A percentile compares a stretch with the other conserved stretches of the same genome.
Conservation (phyloP, 306 rosid genomes). For the Quercus cerris region DNA sequence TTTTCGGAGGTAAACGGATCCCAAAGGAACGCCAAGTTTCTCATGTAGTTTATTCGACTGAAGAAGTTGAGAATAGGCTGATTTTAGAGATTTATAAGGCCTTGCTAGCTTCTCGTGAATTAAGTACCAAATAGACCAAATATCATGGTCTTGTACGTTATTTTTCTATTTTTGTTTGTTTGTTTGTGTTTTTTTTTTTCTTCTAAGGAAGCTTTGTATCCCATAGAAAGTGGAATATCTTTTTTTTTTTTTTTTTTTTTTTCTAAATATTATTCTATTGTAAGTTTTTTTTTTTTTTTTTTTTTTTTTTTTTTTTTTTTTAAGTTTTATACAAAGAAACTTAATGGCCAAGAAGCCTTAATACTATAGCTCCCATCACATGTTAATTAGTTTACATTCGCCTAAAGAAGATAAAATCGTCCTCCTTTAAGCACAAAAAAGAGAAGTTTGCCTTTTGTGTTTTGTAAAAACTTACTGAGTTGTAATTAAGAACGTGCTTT, state of each 20-base stretch:
- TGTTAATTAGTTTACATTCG: not conserved
- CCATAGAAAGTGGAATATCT: not conserved
- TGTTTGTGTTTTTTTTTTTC: not conserved
- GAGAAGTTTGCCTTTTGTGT: too few relatives aligned
- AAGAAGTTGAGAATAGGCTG: conserved; percentile 48
- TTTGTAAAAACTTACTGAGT: too few relatives aligned
- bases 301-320: not conserved
- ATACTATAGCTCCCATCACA: not conserved
- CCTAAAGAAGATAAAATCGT: too few relatives aligned
- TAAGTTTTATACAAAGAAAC: not conserved
- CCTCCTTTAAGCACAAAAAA: too few relatives aligned
- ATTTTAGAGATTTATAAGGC: conserved; percentile 59
- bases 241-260: not conserved
- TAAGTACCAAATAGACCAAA: not conserved
- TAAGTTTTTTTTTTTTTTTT: not conserved
- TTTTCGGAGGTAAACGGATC: conserved; percentile 32
- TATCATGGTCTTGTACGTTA: not conserved
- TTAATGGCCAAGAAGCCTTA: not conserved
- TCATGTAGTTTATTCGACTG: not conserved
- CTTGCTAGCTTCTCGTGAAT: conserved; percentile 23
- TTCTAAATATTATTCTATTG: too few relatives aligned
- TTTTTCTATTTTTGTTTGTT: not conserved
- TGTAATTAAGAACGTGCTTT: too few relatives aligned
- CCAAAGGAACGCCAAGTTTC: conserved; percentile 23
- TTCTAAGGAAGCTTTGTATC: not conserved